These are phyloP conservation scores for Glycyrrhiza uralensis DNA, from an alignment of 306 rosid species.

Conservation along the genomic window DNA sequence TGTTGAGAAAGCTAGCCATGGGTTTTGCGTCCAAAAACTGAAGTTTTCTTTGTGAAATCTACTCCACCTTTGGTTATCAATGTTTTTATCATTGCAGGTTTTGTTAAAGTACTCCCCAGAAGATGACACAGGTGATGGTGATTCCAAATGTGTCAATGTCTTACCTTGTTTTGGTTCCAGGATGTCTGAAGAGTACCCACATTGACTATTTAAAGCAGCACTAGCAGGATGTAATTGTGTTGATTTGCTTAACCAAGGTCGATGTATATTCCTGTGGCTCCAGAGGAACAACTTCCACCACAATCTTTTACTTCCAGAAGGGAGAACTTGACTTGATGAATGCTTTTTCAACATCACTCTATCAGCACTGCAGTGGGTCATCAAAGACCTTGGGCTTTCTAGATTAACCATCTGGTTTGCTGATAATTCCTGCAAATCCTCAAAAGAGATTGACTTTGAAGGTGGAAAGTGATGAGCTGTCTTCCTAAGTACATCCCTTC, in stretches of 20 bases:
- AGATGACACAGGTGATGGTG: conserved; percentile 57
- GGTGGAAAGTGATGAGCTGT: conserved; percentile 43
- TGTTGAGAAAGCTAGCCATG: conserved; percentile 83
- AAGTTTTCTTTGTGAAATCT: conserved; percentile 49
- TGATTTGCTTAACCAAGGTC: conserved; percentile 34
- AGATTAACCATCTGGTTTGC: conserved; percentile 40
- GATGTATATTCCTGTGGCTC: conserved; percentile 92
- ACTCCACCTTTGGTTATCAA: conserved; percentile 46
- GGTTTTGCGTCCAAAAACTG: conserved; percentile 75
- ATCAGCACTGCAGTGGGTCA: conserved; percentile 77
- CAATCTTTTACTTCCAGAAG: conserved; percentile 74
- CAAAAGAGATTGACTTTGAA: conserved; percentile 48
- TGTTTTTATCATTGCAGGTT: conserved; percentile 25
- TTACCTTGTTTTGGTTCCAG: conserved; percentile 60
- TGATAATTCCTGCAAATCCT: conserved; percentile 57
- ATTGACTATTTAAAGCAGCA: conserved; percentile 43
- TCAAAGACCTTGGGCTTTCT: conserved; percentile 65
- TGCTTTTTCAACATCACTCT: conserved; percentile 79
- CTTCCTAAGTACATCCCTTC: conserved; percentile 46
- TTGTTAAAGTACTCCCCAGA: conserved; percentile 43
- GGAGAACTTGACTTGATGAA: conserved; percentile 95
- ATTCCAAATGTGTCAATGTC: conserved; percentile 40
- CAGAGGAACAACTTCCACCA: conserved; percentile 98
- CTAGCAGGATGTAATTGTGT: conserved; percentile 25
- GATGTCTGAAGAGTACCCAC: conserved; percentile 86